phyloP scores from a whole-genome alignment of 1,139 yeast species.

The Magnusiomyces suaveolens region DNA sequence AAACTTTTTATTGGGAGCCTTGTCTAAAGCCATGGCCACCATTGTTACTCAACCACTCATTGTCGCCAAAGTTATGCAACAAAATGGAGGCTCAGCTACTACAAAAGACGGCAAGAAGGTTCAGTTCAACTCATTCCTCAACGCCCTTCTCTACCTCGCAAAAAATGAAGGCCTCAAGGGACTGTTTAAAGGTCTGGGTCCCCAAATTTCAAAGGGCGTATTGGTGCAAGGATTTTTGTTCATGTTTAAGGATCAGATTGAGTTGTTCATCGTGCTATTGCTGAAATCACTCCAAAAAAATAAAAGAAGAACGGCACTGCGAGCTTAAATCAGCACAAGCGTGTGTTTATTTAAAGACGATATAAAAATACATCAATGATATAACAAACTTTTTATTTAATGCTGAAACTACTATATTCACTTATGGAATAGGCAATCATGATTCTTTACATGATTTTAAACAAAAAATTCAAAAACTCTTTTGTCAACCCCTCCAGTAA shows the following conservation, averaged over 20 bases:
- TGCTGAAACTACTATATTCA: too few species aligned
- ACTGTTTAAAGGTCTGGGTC: conserved; percentile 70
- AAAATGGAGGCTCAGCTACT: conserved; percentile 36
- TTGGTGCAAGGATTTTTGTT: conserved; percentile 78
- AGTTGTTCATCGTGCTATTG: conserved; percentile 30
- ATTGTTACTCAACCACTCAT: conserved; percentile 75
- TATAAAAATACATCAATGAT: too few species aligned
- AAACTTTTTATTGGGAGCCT: conserved; percentile 64
- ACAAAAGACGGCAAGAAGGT: conserved; percentile 20
- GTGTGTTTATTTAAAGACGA: too few species aligned
- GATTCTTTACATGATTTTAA: not conserved
- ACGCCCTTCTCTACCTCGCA: conserved; percentile 43
- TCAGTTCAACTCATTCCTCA: conserved; percentile 43
- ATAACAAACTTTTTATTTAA: too few species aligned
- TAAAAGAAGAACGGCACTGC: conserved; percentile 8
- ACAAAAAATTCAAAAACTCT: conserved; percentile 21
- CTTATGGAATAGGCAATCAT: not conserved
- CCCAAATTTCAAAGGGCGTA: conserved; percentile 75
- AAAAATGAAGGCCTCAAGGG: conserved; percentile 44
- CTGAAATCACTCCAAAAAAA: conserved; percentile 20
- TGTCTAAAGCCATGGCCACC: conserved; percentile 76
- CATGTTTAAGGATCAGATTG: conserved; percentile 64
- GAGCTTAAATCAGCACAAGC: too few species aligned
- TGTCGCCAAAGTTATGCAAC: conserved; percentile 74
- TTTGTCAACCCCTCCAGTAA: conserved; percentile 43